Evolutionary conservation across 257 asterid genomes (phyloP), one percentile per base, ranked within the genome.

Genomic region (Vinca minor): DNA sequence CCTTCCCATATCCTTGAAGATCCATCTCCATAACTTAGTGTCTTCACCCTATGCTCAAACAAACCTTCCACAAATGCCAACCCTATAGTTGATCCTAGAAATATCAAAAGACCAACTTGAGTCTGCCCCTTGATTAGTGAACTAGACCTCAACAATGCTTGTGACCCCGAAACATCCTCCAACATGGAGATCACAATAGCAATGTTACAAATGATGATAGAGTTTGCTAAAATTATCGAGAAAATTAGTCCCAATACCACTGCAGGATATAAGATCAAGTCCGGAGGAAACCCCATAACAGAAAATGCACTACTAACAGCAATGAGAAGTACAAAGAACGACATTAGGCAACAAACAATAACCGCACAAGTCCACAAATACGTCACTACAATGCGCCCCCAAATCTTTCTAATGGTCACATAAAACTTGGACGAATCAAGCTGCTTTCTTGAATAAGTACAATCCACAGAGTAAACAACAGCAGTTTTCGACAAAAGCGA

Each of bases 1-100:
- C 98, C 96, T 82, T 92, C 96, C 98, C 96, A 92, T 64, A 85
- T 75, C 74, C 96, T 81, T 4, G 96, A 89, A 49, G 98, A 85
- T 41, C 95, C 96, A 72, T 89, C 89, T 57, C 95, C 98, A 70
- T 92, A 87, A 63, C 96, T 89, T 62, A 92, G 53, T 21, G 87
- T 82, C 81, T 85, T 92, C 62, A 89, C 96, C 72, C 98, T 75
- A 70, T 92, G 96, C 80, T 89, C 95, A 68, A 87, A 92, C 42
- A 92, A 71, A 23, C 94, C 95, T 80, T 92, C 94, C 69, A 87
- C 95, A 34, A 92, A 78, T 20, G 94, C 87, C 94, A 82, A 74
- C 52, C 96, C 98, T 20, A 89, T 82, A 0, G 96, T 92, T 11
- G 98, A 89, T 18, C 91, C 91, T 34, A 92, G 89, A 77, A 87